These are phyloP conservation scores for Exutisphaerella laricina DNA, from an alignment of 2,329 filamentous ascomycete species.

Conservation along the genomic window DNA sequence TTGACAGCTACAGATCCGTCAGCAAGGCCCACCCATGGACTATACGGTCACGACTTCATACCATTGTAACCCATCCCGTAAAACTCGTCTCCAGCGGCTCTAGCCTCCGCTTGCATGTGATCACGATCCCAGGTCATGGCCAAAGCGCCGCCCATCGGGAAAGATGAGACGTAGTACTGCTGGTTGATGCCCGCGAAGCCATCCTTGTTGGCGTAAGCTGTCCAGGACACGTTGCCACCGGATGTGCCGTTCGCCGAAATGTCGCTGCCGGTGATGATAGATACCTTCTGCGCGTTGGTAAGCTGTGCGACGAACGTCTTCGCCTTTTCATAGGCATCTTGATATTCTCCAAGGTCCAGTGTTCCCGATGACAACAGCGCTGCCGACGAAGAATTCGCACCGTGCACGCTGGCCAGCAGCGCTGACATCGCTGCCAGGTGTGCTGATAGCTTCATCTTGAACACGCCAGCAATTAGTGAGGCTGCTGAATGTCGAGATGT, in stretches of 20 bases:
- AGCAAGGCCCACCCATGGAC: not conserved
- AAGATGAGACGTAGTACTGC: constrained; percentile 23
- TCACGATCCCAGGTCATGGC: constrained; percentile 24
- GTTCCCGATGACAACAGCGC: constrained; percentile 13
- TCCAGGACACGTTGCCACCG: constrained; percentile 16
- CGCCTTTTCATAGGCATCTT: constrained; percentile 15
- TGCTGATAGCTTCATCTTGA: not conserved
- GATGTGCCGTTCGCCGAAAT: constrained; percentile 18
- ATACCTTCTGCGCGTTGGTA: constrained; percentile 14
- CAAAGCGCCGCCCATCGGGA: constrained; percentile 21
- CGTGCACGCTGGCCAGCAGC: constrained; percentile 9
- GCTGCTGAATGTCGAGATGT: not conserved
- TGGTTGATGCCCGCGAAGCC: constrained; percentile 22
- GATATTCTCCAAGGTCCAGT: constrained; percentile 15
- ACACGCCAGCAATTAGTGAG: not conserved
- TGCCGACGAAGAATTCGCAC: constrained; percentile 9
- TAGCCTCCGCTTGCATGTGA: constrained; percentile 17
- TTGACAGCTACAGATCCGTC: constrained; percentile 13
- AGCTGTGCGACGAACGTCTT: constrained; percentile 12
- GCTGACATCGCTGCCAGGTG: not conserved
- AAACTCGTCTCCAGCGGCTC: constrained; percentile 20
- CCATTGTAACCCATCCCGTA: constrained; percentile 22
- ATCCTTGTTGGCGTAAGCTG: constrained; percentile 20
- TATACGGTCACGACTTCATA: not conserved
- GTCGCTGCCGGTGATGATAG: constrained; percentile 18